phyloP scores from a whole-genome alignment of 106 monocot species.

The Allium cepa region DNA sequence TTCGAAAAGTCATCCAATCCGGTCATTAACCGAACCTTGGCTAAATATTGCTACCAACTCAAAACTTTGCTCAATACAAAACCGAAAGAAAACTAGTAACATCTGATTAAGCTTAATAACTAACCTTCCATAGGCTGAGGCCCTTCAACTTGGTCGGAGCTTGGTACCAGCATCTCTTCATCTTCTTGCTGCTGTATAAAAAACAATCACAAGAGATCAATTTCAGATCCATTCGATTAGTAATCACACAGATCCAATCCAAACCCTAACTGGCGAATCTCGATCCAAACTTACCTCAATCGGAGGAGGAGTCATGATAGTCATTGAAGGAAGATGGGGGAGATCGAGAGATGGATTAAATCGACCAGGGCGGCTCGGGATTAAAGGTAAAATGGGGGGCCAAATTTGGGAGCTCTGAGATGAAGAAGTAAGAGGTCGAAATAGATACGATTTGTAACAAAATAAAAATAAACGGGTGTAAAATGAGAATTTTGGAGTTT shows the following conservation, averaged over 20 bases:
- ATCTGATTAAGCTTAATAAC: neutral
- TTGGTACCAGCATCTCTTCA: constrained; percentile 64
- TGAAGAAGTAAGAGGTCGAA: too few relatives aligned
- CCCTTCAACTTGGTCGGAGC: constrained; percentile 43
- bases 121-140: constrained; percentile 72
- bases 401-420: too few relatives aligned
- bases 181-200: constrained; percentile 39
- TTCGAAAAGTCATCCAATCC: too few relatives aligned
- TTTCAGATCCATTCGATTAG: constrained; percentile 15
- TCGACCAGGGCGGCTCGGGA: too few relatives aligned
- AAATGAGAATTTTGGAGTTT: too few relatives aligned
- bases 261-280: constrained; percentile 3
- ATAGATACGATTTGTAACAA: too few relatives aligned
- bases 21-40: too few relatives aligned
- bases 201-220: constrained; percentile 4
- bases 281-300: constrained; percentile 13
- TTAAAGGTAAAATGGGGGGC: too few relatives aligned
- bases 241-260: neutral
- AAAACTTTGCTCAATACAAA: too few relatives aligned
- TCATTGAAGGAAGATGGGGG: constrained; percentile 4
- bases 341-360: neutral
- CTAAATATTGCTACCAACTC: too few relatives aligned
- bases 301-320: constrained; percentile 24
- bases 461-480: too few relatives aligned
- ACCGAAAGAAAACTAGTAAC: too few relatives aligned